These are phyloP conservation scores for Calocera cornea DNA, from an alignment of 768 basidiomycete species.

Conservation along the genomic window DNA sequence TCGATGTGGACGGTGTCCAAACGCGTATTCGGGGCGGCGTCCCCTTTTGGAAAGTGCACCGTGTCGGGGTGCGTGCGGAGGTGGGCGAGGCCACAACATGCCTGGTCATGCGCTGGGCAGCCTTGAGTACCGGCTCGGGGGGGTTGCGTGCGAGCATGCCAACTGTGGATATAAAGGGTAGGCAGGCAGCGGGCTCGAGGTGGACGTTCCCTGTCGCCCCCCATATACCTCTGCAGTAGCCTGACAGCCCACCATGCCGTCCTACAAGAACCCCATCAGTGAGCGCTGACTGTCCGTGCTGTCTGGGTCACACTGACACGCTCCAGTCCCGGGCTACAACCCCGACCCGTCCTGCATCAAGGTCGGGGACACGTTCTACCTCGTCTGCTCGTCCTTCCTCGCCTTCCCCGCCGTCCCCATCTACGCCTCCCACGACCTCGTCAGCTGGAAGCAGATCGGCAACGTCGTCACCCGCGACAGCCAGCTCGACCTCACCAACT, in stretches of 20 bases:
- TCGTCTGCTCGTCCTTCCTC: constrained; percentile 26
- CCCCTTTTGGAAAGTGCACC: neutral
- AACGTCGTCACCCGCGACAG: constrained; percentile 15
- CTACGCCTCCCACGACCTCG: constrained; percentile 24
- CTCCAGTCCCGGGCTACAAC: neutral
- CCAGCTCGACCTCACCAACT: constrained; percentile 11
- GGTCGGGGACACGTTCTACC: constrained; percentile 21
- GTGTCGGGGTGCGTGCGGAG: neutral
- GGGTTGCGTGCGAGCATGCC: neutral
- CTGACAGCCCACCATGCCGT: neutral
- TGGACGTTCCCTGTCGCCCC: neutral
- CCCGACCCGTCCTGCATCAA: neutral
- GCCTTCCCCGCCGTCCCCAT: constrained; percentile 27
- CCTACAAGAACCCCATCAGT: constrained; percentile 3
- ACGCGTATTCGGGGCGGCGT: neutral
- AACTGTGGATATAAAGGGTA: neutral
- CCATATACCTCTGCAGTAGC: neutral
- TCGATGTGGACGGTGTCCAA: neutral
- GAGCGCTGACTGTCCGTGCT: neutral
- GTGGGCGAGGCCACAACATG: neutral
- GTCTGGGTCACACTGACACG: neutral
- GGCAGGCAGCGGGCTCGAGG: neutral
- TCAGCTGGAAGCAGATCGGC: constrained; percentile 25
- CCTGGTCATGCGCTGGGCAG: neutral
- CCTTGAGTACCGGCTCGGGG: neutral